These are phyloP conservation scores for Talaromyces sp. DNA, from an alignment of 2,329 filamentous ascomycete species.

Conservation along the genomic window DNA sequence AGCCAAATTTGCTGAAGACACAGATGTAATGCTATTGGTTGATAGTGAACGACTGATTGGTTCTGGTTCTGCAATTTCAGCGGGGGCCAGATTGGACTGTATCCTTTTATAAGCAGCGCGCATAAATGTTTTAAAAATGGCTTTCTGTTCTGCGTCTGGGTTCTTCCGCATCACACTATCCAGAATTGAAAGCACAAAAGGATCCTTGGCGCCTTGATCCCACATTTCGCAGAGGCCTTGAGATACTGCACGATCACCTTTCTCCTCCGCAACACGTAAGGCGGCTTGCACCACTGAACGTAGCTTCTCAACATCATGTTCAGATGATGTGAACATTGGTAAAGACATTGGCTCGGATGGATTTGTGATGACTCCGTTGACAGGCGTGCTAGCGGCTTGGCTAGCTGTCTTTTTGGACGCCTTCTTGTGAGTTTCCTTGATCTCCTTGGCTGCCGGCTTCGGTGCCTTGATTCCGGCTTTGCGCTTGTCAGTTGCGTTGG, in stretches of 20 bases:
- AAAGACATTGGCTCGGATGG: constrained; percentile 21
- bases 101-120: constrained; percentile 28
- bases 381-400: constrained; percentile 10
- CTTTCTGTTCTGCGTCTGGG: constrained; percentile 25
- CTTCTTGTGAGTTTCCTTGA: constrained; percentile 24
- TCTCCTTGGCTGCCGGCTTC: constrained; percentile 34
- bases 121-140: constrained; percentile 32
- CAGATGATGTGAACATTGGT: constrained; percentile 24
- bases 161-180: constrained; percentile 29
- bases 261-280: constrained; percentile 28
- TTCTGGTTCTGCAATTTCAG: constrained; percentile 12
- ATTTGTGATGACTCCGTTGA: constrained; percentile 20
- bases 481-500: constrained; percentile 59
- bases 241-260: constrained; percentile 28
- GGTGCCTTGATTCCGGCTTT: constrained; percentile 44
- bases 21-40: constrained; percentile 32
- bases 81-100: constrained; percentile 8
- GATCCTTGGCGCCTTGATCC: constrained; percentile 28
- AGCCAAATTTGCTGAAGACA: constrained; percentile 40
- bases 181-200: constrained; percentile 31
- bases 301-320: constrained; percentile 30
- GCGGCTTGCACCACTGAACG: constrained; percentile 28
- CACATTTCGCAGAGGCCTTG: constrained; percentile 30
- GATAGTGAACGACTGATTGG: constrained; percentile 24
- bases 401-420: constrained; percentile 20